Base-by-base conservation (phyloP, 345 rosid species). In the Fremontodendron californicum region DNA sequence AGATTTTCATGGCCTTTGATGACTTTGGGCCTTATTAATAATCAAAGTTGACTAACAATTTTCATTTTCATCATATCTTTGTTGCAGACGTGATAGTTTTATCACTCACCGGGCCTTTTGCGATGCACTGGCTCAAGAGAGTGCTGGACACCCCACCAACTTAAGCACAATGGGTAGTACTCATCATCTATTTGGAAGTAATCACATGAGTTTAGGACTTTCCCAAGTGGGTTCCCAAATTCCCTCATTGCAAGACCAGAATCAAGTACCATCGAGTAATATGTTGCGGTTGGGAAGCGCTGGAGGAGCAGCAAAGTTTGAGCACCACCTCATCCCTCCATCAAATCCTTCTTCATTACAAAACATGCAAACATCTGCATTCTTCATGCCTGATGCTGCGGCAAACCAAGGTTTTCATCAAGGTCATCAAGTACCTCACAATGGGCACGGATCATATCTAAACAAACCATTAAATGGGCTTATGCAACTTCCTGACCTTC, bases 71-170 rank as follows among this genome's bases (percentile, higher is more conserved):
- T n/a, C 31, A 16, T 23, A 7, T 66, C 13, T 39, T 45, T 75
- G 19, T 75, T 75, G 82, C 83, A 93, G 98, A 86, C 89, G 98
- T 19, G 94, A 93, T 83, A 93, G 98, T 76, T 93, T 91, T 80
- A 91, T 93, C 75, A 91, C 98, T 4, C 98, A 93, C 78, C 85
- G 96, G 75, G 97, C 98, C 40, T 93, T 93, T 74, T 93, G 98
- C 27, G 97, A 93, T 63, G 96, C 97, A 39, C 70, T 93, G 80
- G 91, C 94, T 78, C 98, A 89, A 73, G 96, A 93, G 75, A 87
- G 86, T 67, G 92, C 86, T 8, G 87, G 93, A 69, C 89, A 88
- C 71, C 93, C 94, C n/a, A 77, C 88, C 78, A 76, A 78, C 27
- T 76, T 85, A 78, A 83, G 84, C 77, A 87, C 93, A 39, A 79